Base-by-base conservation (phyloP, 805 yeast genomes). In the Sugiyamaella smithiae region DNA sequence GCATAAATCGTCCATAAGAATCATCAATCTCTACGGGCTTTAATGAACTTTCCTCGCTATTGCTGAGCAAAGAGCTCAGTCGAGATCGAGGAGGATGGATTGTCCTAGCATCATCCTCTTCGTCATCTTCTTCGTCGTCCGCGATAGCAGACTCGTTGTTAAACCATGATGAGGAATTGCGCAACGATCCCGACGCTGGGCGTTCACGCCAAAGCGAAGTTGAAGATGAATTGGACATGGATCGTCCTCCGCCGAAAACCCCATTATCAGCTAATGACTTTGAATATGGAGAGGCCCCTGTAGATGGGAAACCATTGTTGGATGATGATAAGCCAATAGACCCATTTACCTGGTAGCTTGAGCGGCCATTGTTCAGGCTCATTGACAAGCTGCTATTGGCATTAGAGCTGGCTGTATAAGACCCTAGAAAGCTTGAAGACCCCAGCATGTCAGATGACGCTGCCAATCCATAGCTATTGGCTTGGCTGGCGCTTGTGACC, bases 1-100 rank as follows among this genome's bases (percentile, higher is more conserved):
- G 97, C 2, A 89, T 85, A 57, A 80, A 85, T 61, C 19, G 38
- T 35, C 38, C 38, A 7, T 16, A 14, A 5, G 38, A 35, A 3
- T 35, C 38, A 19, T 35, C 38, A 12, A n/a, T 35, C 9, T 14
- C 22, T 14, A 5, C 11, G 22, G 20, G 9, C 16, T 16, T 35
- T 7, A 19, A 19, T 14, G 9, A 20, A 6, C 22, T 6, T 11
- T 32, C 22, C 5, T 23, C 40, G 38, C n/a, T 17, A 20, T 19
- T 43, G 22, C 45, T 33, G 19, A 28, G 42, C 6, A 32, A 16
- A 14, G 38, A 35, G 8, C 38, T 35, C 22, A 35, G 38, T 12
- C 38, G 38, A 14, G 38, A 35, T 12, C 38, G 16, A 3, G 38
- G 38, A 16, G 38, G 38, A 19, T 35, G 38, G 9, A 35, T 35